phyloP scores from a whole-genome alignment of 331 rosid genomes.

The Erythrophleum ivorense region DNA sequence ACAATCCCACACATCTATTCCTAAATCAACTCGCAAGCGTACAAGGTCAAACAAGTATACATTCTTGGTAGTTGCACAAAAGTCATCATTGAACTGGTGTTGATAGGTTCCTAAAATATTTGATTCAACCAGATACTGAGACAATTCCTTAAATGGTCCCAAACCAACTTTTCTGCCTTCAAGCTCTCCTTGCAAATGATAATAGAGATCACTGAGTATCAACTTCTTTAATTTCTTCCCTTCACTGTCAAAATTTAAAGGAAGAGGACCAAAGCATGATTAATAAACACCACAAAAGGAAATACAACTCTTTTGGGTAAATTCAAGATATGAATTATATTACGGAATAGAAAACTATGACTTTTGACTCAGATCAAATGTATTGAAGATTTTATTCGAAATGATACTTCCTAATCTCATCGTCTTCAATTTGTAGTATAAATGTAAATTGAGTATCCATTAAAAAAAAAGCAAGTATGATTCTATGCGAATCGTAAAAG shows the following conservation, averaged over 20 bases:
- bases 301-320: slow-evolving; percentile 18
- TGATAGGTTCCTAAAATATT: slow-evolving; percentile 59
- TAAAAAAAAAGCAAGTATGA: slow-evolving; percentile 11
- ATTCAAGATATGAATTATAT: slow-evolving; percentile 19
- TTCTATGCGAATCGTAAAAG: slow-evolving; percentile 27
- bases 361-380: slow-evolving; percentile 25
- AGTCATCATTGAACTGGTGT: slow-evolving; percentile 59
- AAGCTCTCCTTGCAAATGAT: slow-evolving; percentile 93
- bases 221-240: slow-evolving; percentile 72
- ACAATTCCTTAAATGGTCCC: slow-evolving; percentile 88
- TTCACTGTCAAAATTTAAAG: slow-evolving; percentile 61
- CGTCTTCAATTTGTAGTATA: background rate
- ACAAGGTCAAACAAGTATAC: slow-evolving; percentile 66
- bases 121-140: slow-evolving; percentile 65
- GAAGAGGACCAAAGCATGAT: slow-evolving; percentile 26
- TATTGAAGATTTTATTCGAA: slow-evolving; percentile 19
- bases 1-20: slow-evolving; percentile 80
- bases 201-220: slow-evolving; percentile 86
- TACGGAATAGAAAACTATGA: slow-evolving; percentile 1
- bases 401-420: slow-evolving; percentile 12
- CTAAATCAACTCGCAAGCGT: slow-evolving; percentile 72
- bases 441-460: slow-evolving; percentile 31
- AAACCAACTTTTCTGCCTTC: slow-evolving; percentile 83
- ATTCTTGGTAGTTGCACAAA: slow-evolving; percentile 54
- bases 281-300: slow-evolving; percentile 3